These are phyloP conservation scores for Amanita jacksonii DNA, from an alignment of 768 basidiomycete genomes.

Conservation along the genomic window DNA sequence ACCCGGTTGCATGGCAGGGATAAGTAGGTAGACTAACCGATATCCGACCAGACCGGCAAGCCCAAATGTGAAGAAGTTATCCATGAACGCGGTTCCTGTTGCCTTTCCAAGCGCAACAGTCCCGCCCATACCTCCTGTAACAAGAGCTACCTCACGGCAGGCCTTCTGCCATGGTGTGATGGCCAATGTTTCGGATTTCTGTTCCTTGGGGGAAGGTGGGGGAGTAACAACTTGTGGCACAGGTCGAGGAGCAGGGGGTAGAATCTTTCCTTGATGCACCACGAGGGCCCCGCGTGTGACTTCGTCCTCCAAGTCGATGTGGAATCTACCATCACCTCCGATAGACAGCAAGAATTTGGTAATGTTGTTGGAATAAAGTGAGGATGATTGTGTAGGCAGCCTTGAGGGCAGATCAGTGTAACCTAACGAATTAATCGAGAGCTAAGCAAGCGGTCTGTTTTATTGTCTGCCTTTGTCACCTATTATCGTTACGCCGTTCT, in stretches of 20 bases:
- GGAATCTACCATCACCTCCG: slow-evolving; percentile 51
- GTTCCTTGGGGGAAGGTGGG: slow-evolving; percentile 37
- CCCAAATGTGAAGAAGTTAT: slow-evolving; percentile 82
- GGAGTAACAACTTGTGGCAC: slow-evolving; percentile 52
- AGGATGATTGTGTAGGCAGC: slow-evolving; percentile 82
- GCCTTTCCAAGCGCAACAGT: slow-evolving; percentile 66
- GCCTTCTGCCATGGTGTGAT: slow-evolving; percentile 85
- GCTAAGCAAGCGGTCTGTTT: slow-evolving; percentile 2
- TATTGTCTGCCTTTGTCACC: slow-evolving; percentile 30
- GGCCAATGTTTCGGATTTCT: slow-evolving; percentile 40
- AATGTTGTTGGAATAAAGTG: slow-evolving; percentile 86
- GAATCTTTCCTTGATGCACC: slow-evolving; percentile 52
- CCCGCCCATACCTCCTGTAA: slow-evolving; percentile 72
- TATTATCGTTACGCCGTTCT: slow-evolving; percentile 75
- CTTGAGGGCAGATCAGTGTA: slow-evolving; percentile 84
- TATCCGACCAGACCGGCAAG: slow-evolving; percentile 82
- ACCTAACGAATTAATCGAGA: slow-evolving; percentile 28
- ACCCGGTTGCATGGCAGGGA: background rate
- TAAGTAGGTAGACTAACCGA: slow-evolving; percentile 18
- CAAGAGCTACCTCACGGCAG: slow-evolving; percentile 59
- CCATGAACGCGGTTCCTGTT: slow-evolving; percentile 80
- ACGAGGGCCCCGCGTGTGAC: slow-evolving; percentile 77
- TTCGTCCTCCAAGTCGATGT: slow-evolving; percentile 70
- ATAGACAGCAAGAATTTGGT: slow-evolving; percentile 84
- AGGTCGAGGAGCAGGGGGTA: slow-evolving; percentile 61